Base-by-base conservation (phyloP, 306 rosid genomes). In the Vachellia pachyceras region DNA sequence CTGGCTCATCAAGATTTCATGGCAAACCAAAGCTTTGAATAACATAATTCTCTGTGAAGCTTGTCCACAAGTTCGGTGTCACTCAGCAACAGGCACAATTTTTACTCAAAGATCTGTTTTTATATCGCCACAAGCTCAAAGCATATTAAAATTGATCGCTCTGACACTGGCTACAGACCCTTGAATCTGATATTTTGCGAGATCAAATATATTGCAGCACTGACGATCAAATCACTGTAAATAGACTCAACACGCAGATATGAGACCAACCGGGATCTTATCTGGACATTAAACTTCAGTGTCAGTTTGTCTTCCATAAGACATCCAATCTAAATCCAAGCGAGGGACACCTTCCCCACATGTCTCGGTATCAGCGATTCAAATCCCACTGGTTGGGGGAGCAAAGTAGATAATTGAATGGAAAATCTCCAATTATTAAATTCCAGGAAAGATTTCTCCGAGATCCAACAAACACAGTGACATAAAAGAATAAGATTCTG, bases 1-100 rank as follows among this genome's bases (percentile, higher is more conserved):
- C 81, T 82, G 84, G 35, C 60, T 37, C 39, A 80, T 80, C 86
- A 80, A 69, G 80, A 4, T 66, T 85, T 86, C 86, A 78, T 74
- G 57, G 40, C 80, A 85, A 69, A 73, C 82, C 75, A 78, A 77
- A 71, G 63, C 77, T 82, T 60, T 57, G 40, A 84, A 58, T 80
- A 55, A 60, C 82, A 45, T 72, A 75, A 69, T 77, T 22, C 70
- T 57, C 75, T 46, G 17, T 63, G 60, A 7, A 75, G 36, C 71
- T 74, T 82, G 81, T 55, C 89, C 79, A 64, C 70, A 68, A 25
- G 50, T 37, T 72, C 57, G 69, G 20, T 47, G 42, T 23, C 29
- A 39, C 46, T 81, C 57, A 75, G 44, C 49, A 83, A 74, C 12
- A 61, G 49, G 45, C 45, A 79, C 72, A 7, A 42, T 18, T 12